A percentile compares a stretch with the other conserved stretches of the same genome.
These are phyloP conservation scores for Populus trichocarpa DNA, from an alignment of 441 rosid species.

Conservation along the genomic window DNA sequence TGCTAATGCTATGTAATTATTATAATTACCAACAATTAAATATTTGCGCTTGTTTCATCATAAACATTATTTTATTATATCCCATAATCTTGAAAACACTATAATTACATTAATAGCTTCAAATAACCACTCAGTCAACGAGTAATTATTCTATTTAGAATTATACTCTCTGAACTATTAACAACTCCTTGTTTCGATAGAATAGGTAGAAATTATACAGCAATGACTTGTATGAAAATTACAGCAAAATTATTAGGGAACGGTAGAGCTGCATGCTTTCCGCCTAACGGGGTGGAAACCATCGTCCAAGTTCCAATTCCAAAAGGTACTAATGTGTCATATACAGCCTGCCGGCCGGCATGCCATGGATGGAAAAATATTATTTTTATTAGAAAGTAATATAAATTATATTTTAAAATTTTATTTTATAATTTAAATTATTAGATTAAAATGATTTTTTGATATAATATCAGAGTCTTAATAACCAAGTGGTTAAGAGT, in stretches of 20 bases:
- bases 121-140: neutral
- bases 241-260: neutral
- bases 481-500: no score
- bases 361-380: no score
- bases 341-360: neutral
- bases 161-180: neutral
- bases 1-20: no score
- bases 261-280: neutral
- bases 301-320: neutral
- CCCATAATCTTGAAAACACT: no score
- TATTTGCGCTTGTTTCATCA: no score
- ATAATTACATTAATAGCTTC: neutral
- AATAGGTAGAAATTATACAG: neutral
- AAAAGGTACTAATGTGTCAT: neutral
- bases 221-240: neutral
- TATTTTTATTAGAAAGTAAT: no score
- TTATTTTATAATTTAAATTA: no score
- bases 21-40: no score
- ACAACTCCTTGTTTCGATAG: neutral
- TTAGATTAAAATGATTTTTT: no score
- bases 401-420: no score
- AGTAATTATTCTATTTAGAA: neutral
- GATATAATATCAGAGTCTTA: no score
- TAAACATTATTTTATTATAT: no score
- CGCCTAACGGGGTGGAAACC: neutral